Evolutionary conservation across 2,329 filamentous ascomycete genomes (phyloP), one percentile per base, ranked within the genome.

Genomic region (Cordyceps fumosorosea): DNA sequence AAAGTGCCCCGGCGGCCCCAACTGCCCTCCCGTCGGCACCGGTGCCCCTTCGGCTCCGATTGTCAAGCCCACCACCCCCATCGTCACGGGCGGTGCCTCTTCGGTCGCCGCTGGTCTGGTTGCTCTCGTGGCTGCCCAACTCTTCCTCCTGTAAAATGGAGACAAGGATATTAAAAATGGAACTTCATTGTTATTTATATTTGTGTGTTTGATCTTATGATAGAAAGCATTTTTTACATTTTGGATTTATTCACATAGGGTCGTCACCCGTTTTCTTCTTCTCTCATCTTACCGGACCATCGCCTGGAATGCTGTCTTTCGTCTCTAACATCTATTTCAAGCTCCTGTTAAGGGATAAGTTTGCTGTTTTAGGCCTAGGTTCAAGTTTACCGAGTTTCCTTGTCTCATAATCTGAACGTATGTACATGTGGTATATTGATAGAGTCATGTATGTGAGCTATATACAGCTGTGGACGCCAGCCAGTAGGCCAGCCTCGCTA

Each of bases 51-150:
- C 56, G 32, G 47, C 45, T 5, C 34, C 56, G n/a, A n/a, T 32
- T 18, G 50, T 45, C 51, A 61, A 61, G 37, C 51, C 58, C 20
- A 55, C 40, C n/a, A 45, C 22, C 6, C 42, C 42, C n/a, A 24
- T 45, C 51, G 48, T 60, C 40, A 56, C 60, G 2, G 60, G 14
- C 26, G 60, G 51, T 54, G 60, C 60, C 18, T 48, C 60, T 22
- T 56, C 60, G 10, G n/a, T 62, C 11, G 32, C 52, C 34, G 60
- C 34, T 44, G 45, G 52, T 34, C 45, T 62, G 52, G 52, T 56
- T 44, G 60, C 60, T 26, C 32, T 56, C 52, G 32, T 62, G 8
- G 60, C 52, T 50, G 60, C 60, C 34, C 60, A 62, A 52, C 24
- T 56, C 24, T 56, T 62, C 52, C 53, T 62, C 22, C 18, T 62